Percentiles rank a stretch among this genome's conserved stretches.
These are phyloP conservation scores for Trametes hirsuta DNA, from an alignment of 1,284 basidiomycete species.

Conservation along the genomic window DNA sequence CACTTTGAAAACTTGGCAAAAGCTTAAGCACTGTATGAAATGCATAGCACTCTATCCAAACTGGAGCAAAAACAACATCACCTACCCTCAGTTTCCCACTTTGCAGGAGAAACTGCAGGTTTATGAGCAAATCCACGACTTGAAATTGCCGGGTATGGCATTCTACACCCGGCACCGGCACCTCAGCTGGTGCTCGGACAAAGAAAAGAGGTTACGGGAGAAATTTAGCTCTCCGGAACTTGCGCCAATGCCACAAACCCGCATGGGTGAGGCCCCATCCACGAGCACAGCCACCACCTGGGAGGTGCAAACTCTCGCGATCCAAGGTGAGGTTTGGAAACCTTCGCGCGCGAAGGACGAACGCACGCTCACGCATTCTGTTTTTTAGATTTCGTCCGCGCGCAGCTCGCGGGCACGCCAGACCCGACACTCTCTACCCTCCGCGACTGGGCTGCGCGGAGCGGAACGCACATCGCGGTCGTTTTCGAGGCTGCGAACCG, in stretches of 20 bases:
- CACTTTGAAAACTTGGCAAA: too few relatives aligned
- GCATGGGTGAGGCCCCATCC: too few relatives aligned
- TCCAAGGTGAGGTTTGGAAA: not conserved
- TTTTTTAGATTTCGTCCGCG: not conserved
- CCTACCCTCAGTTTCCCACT: not conserved
- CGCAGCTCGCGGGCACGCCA: not conserved
- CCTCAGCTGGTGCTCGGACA: slow-evolving; percentile 7
- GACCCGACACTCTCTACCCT: not conserved
- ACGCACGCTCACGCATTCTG: not conserved
- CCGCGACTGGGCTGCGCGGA: not conserved
- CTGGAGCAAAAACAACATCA: too few relatives aligned
- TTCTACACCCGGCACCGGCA: slow-evolving; percentile 7
- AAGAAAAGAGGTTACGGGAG: not conserved
- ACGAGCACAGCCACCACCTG: not conserved
- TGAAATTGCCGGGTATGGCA: not conserved
- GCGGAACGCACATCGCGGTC: not conserved
- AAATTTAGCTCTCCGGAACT: not conserved
- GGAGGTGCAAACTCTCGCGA: not conserved
- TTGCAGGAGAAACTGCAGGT: not conserved
- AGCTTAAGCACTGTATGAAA: too few relatives aligned
- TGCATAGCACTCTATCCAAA: too few relatives aligned
- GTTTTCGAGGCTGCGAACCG: not conserved
- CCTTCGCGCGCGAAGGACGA: not conserved
- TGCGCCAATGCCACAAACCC: not conserved
- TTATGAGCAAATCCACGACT: not conserved